A percentile compares a stretch with the other conserved stretches of the same genome.
These are phyloP conservation scores for Rhizopus stolonifer DNA, from an alignment of 371 early-diverging fungal genomes.

Conservation along the genomic window DNA sequence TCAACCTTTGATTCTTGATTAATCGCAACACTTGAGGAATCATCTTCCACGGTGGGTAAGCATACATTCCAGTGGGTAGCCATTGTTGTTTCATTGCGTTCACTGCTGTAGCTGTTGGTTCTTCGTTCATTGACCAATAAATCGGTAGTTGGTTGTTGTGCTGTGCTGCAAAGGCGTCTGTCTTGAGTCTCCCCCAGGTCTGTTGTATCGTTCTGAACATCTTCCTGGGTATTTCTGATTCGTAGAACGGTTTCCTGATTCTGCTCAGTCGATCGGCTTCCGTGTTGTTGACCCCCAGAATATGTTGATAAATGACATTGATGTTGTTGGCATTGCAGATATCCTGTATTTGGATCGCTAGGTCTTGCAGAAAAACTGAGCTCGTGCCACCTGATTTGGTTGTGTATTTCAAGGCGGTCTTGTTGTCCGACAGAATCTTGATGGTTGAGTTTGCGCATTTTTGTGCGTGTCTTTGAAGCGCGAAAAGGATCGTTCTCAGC, in stretches of 20 bases:
- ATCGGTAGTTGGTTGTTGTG: constrained; percentile 16
- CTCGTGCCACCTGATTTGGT: constrained; percentile 17
- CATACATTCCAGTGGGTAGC: constrained; percentile 4
- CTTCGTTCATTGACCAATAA: constrained; percentile 22
- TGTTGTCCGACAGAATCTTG: constrained; percentile 20
- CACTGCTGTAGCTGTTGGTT: constrained; percentile 21
- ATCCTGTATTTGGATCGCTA: constrained; percentile 18
- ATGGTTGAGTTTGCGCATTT: neutral
- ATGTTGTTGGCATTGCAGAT: constrained; percentile 6
- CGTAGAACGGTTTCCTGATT: constrained; percentile 10
- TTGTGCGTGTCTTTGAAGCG: constrained; percentile 10
- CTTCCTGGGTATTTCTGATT: constrained; percentile 7
- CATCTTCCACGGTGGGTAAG: constrained; percentile 26
- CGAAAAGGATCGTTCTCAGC: constrained; percentile 15
- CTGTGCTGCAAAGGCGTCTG: constrained; percentile 40
- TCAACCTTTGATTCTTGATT: constrained; percentile 13
- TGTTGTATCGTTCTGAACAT: constrained; percentile 8
- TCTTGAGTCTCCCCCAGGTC: constrained; percentile 6
- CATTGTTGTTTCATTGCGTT: constrained; percentile 33
- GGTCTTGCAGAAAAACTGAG: constrained; percentile 12
- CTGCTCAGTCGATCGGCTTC: constrained; percentile 17
- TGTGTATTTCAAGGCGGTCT: constrained; percentile 26
- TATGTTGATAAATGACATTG: constrained; percentile 11
- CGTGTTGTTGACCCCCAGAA: constrained; percentile 15
- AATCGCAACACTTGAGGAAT: constrained; percentile 24